Percentiles rank a stretch among this genome's conserved stretches.
Evolutionary conservation across 2,329 filamentous ascomycete species (phyloP).

Genomic region (Ophiosphaerella narmari): DNA sequence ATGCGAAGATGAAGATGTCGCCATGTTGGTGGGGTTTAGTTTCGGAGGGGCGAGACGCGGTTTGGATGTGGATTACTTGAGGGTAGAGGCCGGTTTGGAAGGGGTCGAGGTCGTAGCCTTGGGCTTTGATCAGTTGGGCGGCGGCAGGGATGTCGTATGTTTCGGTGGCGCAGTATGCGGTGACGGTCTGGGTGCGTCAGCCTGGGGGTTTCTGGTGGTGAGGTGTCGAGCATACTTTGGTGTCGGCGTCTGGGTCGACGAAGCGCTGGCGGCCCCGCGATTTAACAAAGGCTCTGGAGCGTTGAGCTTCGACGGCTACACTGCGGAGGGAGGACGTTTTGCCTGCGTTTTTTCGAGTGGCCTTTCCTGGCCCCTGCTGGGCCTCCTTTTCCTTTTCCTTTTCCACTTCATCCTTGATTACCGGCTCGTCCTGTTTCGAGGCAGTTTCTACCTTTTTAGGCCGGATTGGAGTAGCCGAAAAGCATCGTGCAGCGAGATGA

Average conservation of each 20-base stretch:
- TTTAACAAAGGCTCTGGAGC: slow-evolving; percentile 59
- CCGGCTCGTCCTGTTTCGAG: slow-evolving; percentile 25
- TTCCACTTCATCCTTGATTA: slow-evolving; percentile 11
- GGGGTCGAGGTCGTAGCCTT: slow-evolving; percentile 67
- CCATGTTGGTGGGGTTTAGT: slow-evolving; percentile 61
- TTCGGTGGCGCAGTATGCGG: slow-evolving; percentile 70
- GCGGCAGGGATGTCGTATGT: slow-evolving; percentile 65
- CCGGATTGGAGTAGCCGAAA: slow-evolving; percentile 17
- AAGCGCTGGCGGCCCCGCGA: slow-evolving; percentile 50
- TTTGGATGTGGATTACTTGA: slow-evolving; percentile 66
- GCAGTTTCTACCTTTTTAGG: slow-evolving; percentile 30
- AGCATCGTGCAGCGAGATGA: slow-evolving; percentile 15
- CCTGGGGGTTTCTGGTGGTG: too few species aligned
- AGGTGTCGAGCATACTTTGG: slow-evolving; percentile 31
- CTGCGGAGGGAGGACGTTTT: slow-evolving; percentile 71
- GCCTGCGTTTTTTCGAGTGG: slow-evolving; percentile 31
- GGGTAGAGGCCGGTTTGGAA: slow-evolving; percentile 65
- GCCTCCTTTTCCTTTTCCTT: slow-evolving; percentile 13
- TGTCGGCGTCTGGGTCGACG: slow-evolving; percentile 53
- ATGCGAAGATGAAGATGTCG: slow-evolving; percentile 95
- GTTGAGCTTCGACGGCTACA: slow-evolving; percentile 84
- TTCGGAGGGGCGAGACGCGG: slow-evolving; percentile 44
- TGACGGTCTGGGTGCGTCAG: slow-evolving; percentile 50
- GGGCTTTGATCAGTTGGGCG: slow-evolving; percentile 60
- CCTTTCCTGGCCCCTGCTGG: slow-evolving; percentile 21